Base-by-base conservation (phyloP, 495 filamentous ascomycete genomes). In the Neurospora sp. region DNA sequence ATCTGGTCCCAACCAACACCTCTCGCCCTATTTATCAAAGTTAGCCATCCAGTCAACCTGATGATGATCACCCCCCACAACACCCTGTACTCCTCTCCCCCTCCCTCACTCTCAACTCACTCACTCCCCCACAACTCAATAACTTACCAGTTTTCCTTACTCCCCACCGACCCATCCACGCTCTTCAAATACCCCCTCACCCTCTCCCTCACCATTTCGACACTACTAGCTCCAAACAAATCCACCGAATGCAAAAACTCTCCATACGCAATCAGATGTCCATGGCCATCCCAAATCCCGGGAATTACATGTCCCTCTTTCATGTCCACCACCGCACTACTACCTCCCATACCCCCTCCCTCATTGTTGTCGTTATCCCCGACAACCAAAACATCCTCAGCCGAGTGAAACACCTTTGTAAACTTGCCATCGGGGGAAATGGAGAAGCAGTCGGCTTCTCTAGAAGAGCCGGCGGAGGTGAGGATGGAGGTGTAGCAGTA, bases 1-100 rank as follows among this genome's bases (percentile, higher is more conserved):
- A 83, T 84, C 78, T 91, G 89, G 78, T 91, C 89, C 89, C 89
- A 91, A 0, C 89, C 89, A 17, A 90, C 78, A 0, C 89, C 89
- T 70, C 89, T 80, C 41, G 87, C 78, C 89, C 42, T 45, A 45
- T 20, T 8, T 4, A 20, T 45, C 42, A 45, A 9, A 45, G 42
- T 45, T 3, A 20, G 42, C 9, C 6, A 45, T 3, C 17, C 42
- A 20, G 42, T 8, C 17, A 3, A 7, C 42, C 16, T 3, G 10
- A 40, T 40, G 4, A 8, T n/a, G 17, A 44, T 44, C 5, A 16
- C 17, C 14, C 40, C 14, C 14, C 40, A 16, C 40, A 42, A 17
- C 40, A 14, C 40, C 40, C 4, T 37, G 4, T 37, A 37, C 35
- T 37, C 3, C 39, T 40, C 3, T 12, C 10, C 31, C 31, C 31